phyloP scores from a whole-genome alignment of 805 yeast genomes.

The Jamesozyma lodderae region DNA sequence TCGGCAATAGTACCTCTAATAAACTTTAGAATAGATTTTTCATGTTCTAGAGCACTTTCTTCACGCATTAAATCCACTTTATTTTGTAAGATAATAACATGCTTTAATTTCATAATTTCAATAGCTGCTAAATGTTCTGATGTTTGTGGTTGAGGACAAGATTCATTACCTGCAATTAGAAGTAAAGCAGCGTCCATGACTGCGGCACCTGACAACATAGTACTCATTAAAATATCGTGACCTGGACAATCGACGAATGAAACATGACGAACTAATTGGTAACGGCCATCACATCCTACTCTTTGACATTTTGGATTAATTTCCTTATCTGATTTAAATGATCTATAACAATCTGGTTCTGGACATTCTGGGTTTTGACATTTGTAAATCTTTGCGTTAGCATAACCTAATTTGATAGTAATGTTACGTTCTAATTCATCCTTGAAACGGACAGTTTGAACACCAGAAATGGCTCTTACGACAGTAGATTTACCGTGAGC shows the following conservation, averaged over 20 bases:
- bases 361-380: conserved; percentile 80
- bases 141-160: conserved; percentile 99
- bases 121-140: conserved; percentile 99
- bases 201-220: conserved; percentile 99
- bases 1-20: conserved; percentile 98
- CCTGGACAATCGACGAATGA: conserved; percentile 99
- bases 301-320: conserved; percentile 86
- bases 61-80: conserved; percentile 98
- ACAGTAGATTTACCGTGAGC: conserved; percentile 94
- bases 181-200: conserved; percentile 99
- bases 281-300: conserved; percentile 83
- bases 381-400: conserved; percentile 95
- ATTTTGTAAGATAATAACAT: conserved; percentile 91
- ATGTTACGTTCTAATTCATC: conserved; percentile 98
- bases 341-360: conserved; percentile 90
- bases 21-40: conserved; percentile 83
- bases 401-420: conserved; percentile 97
- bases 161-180: conserved; percentile 95
- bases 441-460: conserved; percentile 97
- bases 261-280: conserved; percentile 87
- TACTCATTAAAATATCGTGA: conserved; percentile 99
- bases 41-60: conserved; percentile 91
- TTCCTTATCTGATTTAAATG: conserved; percentile 91
- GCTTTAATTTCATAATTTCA: conserved; percentile 97
- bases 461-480: conserved; percentile 94